Conservation (phyloP, 768 basidiomycete species). For the Panaeolus cyanescens region DNA sequence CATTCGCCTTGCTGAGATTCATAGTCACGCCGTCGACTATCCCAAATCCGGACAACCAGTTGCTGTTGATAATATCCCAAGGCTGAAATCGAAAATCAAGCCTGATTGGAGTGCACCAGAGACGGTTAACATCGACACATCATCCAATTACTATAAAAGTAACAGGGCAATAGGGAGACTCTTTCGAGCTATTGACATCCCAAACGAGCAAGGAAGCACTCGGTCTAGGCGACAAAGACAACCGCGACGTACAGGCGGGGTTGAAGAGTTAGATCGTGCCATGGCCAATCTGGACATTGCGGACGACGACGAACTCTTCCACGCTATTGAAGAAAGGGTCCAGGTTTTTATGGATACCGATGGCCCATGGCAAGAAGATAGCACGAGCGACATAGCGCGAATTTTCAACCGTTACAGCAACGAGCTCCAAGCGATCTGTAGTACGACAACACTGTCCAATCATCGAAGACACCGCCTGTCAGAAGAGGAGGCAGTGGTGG, state of each 20-base stretch:
- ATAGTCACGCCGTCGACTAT: constrained; percentile 70
- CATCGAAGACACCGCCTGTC: constrained; percentile 44
- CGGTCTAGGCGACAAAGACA: constrained; percentile 7
- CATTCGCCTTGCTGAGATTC: constrained; percentile 52
- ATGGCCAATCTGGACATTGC: constrained; percentile 5
- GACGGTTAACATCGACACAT: constrained; percentile 5
- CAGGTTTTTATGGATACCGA: constrained; percentile 32
- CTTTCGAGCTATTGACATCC: constrained; percentile 55
- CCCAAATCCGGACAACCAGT: constrained; percentile 59
- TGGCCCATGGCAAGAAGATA: constrained; percentile 16
- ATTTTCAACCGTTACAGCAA: constrained; percentile 45
- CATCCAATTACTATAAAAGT: constrained; percentile 1
- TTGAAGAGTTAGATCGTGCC: constrained; percentile 23
- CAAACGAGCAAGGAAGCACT: constrained; percentile 24
- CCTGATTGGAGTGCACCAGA: constrained; percentile 8
- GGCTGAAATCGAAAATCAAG: constrained; percentile 15
- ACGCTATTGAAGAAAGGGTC: constrained; percentile 26
- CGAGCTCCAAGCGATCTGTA: constrained; percentile 50
- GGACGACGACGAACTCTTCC: constrained; percentile 12
- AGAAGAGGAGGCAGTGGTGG: constrained; percentile 66
- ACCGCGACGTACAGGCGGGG: constrained; percentile 2
- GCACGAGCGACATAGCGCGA: constrained; percentile 27
- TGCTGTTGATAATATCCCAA: constrained; percentile 43
- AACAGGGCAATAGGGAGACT: neutral
- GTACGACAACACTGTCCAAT: constrained; percentile 46